phyloP scores from a whole-genome alignment of 371 early-diverging fungal genomes.

The Mucor sp. region DNA sequence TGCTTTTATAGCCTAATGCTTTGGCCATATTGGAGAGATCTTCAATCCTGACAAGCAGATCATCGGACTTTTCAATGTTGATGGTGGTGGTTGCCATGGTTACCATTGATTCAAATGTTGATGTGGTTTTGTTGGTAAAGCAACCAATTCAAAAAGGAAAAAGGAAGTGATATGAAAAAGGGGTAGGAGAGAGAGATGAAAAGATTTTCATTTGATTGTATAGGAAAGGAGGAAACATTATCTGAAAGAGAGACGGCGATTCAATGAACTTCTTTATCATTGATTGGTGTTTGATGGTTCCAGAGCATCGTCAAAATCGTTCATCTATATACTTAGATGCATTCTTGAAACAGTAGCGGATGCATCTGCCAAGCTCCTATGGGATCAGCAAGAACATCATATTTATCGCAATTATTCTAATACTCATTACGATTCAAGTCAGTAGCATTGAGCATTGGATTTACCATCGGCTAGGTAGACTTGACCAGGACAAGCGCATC shows the following conservation, averaged over 20 bases:
- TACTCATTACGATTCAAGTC: not conserved
- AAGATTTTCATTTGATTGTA: not conserved
- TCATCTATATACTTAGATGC: not conserved
- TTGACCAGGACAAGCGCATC: not conserved
- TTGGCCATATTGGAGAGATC: conserved; percentile 1
- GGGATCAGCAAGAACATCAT: no score
- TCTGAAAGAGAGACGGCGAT: conserved; percentile 4
- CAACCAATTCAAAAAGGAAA: not conserved
- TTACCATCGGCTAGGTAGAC: not conserved
- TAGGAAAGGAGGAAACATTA: not conserved
- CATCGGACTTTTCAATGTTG: not conserved
- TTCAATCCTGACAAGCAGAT: conserved; percentile 7
- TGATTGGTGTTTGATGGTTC: conserved; percentile 2
- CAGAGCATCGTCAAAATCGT: not conserved
- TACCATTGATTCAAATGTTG: not conserved
- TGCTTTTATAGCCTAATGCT: conserved; percentile 1
- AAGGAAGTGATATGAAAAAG: not conserved
- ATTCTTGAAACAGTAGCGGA: not conserved
- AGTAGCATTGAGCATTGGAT: not conserved
- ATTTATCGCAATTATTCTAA: no score
- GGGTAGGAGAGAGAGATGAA: not conserved
- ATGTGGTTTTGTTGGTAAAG: not conserved
- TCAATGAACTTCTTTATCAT: conserved; percentile 5
- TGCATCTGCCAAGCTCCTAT: no score
- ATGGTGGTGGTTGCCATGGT: not conserved